A percentile compares a stretch with the other conserved stretches of the same genome.
Conservation (phyloP, 106 monocot genomes). For the Platanthera guangdongensis region DNA sequence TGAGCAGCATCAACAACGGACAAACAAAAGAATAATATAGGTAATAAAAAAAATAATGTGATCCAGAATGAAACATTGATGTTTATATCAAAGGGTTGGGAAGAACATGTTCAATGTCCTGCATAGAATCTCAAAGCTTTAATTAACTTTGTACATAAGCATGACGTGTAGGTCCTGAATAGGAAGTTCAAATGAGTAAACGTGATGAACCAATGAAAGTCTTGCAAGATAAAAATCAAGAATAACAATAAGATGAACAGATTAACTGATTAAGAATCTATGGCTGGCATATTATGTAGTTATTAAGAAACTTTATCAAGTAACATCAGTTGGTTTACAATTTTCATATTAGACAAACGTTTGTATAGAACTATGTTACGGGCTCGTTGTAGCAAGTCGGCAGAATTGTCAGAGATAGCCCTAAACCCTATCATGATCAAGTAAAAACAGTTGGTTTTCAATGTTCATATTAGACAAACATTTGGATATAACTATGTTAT, state of each 20-base stretch:
- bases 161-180: background rate
- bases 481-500: too few species aligned
- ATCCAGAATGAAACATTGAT: background rate
- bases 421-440: too few species aligned
- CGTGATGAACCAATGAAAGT: background rate
- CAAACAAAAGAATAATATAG: background rate
- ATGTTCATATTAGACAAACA: too few species aligned
- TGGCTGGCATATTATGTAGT: background rate
- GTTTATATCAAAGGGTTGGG: background rate
- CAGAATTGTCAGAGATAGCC: too few species aligned
- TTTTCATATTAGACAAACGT: background rate
- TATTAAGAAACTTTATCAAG: background rate
- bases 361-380: background rate
- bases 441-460: too few species aligned
- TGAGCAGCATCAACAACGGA: background rate
- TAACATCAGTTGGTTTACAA: background rate
- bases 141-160: background rate
- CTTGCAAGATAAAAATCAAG: background rate
- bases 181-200: background rate
- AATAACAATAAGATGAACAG: background rate
- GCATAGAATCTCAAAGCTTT: background rate
- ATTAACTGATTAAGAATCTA: background rate
- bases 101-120: background rate
- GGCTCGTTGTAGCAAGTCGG: too few species aligned
- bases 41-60: background rate